Evolutionary conservation across 2,329 filamentous ascomycete genomes (phyloP).

Genomic region (Cladosporium sp.): DNA sequence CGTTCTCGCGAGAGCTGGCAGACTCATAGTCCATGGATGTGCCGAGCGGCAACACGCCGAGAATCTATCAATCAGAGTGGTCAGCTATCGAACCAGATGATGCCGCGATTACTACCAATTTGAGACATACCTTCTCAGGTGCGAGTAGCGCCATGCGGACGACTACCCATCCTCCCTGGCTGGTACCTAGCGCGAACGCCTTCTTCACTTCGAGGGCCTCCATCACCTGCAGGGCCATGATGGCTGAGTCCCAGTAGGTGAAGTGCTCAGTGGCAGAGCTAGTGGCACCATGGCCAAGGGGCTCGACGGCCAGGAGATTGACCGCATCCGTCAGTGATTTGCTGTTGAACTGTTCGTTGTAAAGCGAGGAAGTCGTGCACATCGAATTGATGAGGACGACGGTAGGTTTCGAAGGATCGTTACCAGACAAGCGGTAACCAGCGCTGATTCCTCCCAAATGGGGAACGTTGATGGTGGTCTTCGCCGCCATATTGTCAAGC

Average conservation of each 20-base stretch:
- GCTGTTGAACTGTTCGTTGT: constrained; percentile 19
- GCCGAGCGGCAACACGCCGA: constrained; percentile 47
- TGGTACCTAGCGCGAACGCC: constrained; percentile 45
- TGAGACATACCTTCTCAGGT: constrained; percentile 35
- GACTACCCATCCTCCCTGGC: constrained; percentile 49
- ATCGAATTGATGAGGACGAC: constrained; percentile 45
- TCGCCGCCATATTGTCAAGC: constrained; percentile 13
- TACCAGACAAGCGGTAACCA: constrained; percentile 39
- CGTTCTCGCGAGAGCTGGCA: constrained; percentile 36
- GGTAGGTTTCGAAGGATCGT: constrained; percentile 41
- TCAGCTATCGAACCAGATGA: neutral
- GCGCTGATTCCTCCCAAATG: constrained; percentile 46
- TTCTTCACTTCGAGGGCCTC: constrained; percentile 36
- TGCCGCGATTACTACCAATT: neutral
- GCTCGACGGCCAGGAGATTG: constrained; percentile 49
- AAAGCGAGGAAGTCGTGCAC: constrained; percentile 32
- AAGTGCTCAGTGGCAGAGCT: constrained; percentile 39
- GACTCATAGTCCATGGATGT: constrained; percentile 48
- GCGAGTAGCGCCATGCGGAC: constrained; percentile 46
- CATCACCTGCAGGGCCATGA: constrained; percentile 38
- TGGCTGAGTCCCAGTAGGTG: constrained; percentile 51
- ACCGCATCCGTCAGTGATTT: constrained; percentile 26
- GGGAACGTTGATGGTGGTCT: constrained; percentile 38
- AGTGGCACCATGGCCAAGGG: constrained; percentile 49
- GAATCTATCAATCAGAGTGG: constrained; percentile 33